A percentile compares a stretch with the other conserved stretches of the same genome.
Conservation (phyloP, 2,329 filamentous ascomycete genomes). For the Trichoderma sp. region DNA sequence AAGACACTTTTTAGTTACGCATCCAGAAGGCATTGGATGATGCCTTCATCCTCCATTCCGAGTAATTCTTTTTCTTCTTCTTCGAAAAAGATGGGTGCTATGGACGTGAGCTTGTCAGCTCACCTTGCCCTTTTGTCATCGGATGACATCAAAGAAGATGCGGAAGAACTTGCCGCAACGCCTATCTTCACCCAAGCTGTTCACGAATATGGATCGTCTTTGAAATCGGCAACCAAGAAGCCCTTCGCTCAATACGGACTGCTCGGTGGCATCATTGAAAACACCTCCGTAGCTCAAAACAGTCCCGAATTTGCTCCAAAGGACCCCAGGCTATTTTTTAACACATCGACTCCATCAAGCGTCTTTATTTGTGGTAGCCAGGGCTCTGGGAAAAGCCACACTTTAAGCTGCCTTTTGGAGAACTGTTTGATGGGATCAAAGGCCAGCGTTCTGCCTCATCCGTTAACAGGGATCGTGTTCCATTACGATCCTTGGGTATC, state of each 20-base stretch:
- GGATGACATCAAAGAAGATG: not conserved
- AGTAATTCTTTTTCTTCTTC: not conserved
- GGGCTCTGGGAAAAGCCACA: conserved; percentile 65
- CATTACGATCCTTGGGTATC: conserved; percentile 62
- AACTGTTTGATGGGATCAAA: conserved; percentile 53
- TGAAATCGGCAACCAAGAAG: not conserved
- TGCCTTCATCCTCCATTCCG: not conserved
- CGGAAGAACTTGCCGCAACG: conserved; percentile 18
- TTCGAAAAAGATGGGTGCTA: too few species aligned
- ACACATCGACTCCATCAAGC: conserved; percentile 54
- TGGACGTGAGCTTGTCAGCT: not conserved
- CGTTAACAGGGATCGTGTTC: conserved; percentile 63
- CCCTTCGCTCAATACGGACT: conserved; percentile 27
- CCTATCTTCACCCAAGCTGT: conserved; percentile 28
- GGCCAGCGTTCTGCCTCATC: conserved; percentile 49
- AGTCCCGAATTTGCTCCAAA: not conserved
- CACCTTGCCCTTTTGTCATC: conserved; percentile 17
- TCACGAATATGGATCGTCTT: not conserved
- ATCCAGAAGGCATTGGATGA: not conserved
- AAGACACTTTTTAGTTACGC: not conserved
- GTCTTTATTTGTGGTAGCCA: conserved; percentile 66
- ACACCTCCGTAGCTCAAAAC: not conserved
- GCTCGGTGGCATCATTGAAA: conserved; percentile 17
- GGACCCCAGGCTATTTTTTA: conserved; percentile 45
- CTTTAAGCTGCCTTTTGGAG: conserved; percentile 57